Evolutionary conservation across 441 rosid species (phyloP), one percentile per base, ranked within the genome.

Genomic region (Sinapis alba): DNA sequence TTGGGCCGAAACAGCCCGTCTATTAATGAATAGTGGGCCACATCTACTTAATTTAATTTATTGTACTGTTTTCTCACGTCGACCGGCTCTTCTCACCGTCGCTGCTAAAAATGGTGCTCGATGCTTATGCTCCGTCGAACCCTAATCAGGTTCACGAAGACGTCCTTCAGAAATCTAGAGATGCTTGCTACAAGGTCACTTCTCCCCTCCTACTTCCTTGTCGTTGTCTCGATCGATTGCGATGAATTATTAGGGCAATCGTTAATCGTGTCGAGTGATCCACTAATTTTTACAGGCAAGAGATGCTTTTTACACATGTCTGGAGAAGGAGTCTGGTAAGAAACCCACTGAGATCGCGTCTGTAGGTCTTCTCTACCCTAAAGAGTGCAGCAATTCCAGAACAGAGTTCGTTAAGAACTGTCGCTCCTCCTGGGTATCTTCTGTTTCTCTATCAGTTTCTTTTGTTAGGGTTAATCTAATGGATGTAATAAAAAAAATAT

Each of bases 341-440:
- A 89, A 88, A 58, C 92, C 84, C 11, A 83, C 92, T 6, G 97
- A 92, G 68, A 86, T 85, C 41, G 97, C 84, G 0, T 83, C 94
- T 1, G 97, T 88, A 0, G 98, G 94, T 51, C 88, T 92, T 54
- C 68, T 89, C 8, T 92, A 88, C 70, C 96, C 96, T n/a, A 28
- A 65, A 1, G 90, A 90, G 43, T 90, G 97, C 59, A 92, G 87
- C 76, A 26, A 18, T 28, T 76, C 80, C 9, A 69, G 97, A 79
- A 82, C 67, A 1, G 86, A 83, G 60, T 90, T 79, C 43, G 91
- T 86, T 62, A 81, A 83, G 57, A 75, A 51, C 72, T 90, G 96
- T 41, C 87, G 97, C 2, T 74, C 91, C 80, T 88, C 95, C 51
- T 90, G 95, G 98, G 93, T 91, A 84, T 41, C 6, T n/a, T 11